phyloP scores from a whole-genome alignment of 345 rosid species.

The Combretum micranthum region DNA sequence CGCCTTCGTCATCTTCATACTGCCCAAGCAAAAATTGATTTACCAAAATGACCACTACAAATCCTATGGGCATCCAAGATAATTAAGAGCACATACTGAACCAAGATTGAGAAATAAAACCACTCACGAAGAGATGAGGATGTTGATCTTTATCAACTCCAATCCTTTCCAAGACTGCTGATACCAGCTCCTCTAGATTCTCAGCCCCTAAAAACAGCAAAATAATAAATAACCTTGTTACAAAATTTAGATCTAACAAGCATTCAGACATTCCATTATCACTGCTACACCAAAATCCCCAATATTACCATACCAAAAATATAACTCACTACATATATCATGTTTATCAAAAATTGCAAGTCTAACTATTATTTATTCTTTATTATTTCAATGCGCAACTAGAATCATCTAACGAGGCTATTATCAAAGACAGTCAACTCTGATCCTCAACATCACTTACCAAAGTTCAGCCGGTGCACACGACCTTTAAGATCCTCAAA shows the following conservation, averaged over 20 bases:
- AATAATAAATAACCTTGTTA: conserved; percentile 2
- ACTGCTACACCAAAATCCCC: too few relatives aligned
- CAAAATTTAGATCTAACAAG: background rate
- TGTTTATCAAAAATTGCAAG: too few relatives aligned
- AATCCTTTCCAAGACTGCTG: conserved; percentile 63
- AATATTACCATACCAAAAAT: too few relatives aligned
- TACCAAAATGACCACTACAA: background rate
- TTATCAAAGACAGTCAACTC: too few relatives aligned
- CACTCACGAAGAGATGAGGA: conserved; percentile 70
- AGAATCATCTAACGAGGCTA: too few relatives aligned
- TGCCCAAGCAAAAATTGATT: conserved; percentile 8
- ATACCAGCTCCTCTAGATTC: conserved; percentile 63
- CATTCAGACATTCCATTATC: conserved; percentile 2
- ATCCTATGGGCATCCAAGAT: too few relatives aligned
- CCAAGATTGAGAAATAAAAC: background rate
- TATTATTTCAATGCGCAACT: too few relatives aligned
- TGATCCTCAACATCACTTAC: conserved; percentile 27
- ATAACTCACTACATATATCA: too few relatives aligned
- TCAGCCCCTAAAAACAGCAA: conserved; percentile 32
- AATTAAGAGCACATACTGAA: too few relatives aligned
- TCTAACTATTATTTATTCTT: too few relatives aligned
- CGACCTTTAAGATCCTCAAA: conserved; percentile 80
- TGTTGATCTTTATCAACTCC: conserved; percentile 34
- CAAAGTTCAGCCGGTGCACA: conserved; percentile 73
- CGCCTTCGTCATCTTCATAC: conserved; percentile 97